Conservation (phyloP, 2,329 filamentous ascomycete genomes). For the Cyanodermella asteris region DNA sequence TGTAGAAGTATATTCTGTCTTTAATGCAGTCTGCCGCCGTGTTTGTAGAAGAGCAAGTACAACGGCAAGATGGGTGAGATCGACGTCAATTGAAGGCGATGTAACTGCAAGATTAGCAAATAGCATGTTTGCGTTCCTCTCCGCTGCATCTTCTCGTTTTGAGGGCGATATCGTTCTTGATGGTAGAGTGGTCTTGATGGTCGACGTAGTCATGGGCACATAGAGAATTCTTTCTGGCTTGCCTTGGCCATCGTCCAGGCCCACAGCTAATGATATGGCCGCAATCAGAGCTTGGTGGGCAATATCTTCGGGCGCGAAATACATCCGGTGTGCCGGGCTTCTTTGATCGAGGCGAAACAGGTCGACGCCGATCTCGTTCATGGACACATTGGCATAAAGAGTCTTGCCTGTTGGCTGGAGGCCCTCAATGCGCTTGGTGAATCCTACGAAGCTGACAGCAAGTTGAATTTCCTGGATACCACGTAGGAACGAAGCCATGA, state of each 20-base stretch:
- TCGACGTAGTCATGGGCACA: constrained; percentile 93
- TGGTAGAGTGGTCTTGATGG: constrained; percentile 75
- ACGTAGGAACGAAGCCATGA: constrained; percentile 68
- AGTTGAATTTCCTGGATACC: constrained; percentile 95
- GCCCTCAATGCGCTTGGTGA: constrained; percentile 58
- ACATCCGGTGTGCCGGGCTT: constrained; percentile 92
- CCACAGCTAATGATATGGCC: constrained; percentile 77
- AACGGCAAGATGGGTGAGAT: constrained; percentile 75
- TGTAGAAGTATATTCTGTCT: background rate
- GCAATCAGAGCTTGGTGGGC: constrained; percentile 87
- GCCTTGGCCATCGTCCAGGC: constrained; percentile 71
- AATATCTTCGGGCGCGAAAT: constrained; percentile 79
- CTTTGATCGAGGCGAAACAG: constrained; percentile 77
- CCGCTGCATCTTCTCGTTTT: constrained; percentile 44
- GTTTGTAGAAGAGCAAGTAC: constrained; percentile 53
- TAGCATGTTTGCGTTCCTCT: constrained; percentile 85
- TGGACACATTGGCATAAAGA: constrained; percentile 65
- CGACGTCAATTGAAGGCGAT: constrained; percentile 80
- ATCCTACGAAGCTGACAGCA: constrained; percentile 70
- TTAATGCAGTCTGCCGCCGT: constrained; percentile 20
- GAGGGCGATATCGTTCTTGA: constrained; percentile 79
- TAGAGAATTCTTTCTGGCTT: constrained; percentile 76
- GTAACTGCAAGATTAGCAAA: constrained; percentile 94
- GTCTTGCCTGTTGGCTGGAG: constrained; percentile 46
- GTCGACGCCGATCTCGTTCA: constrained; percentile 92